These are phyloP conservation scores for Symmetrospora coprosmae DNA, from an alignment of 768 basidiomycete species.

Conservation along the genomic window DNA sequence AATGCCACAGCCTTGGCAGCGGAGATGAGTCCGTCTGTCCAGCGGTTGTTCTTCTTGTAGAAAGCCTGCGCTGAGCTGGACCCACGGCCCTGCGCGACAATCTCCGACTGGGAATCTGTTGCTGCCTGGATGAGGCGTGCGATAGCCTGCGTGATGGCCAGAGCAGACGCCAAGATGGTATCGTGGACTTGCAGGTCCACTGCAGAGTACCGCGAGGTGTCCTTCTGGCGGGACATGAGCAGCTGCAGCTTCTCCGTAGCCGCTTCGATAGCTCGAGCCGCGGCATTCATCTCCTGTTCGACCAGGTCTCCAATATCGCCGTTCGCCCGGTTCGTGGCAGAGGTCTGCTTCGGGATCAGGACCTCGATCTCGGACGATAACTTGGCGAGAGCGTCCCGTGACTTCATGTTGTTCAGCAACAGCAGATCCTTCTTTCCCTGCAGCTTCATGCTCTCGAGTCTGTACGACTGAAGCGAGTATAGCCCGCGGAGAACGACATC, in stretches of 20 bases:
- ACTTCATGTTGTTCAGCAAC: constrained; percentile 74
- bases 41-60: constrained; percentile 98
- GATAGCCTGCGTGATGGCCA: constrained; percentile 92
- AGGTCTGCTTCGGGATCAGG: constrained; percentile 68
- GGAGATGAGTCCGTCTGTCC: constrained; percentile 97
- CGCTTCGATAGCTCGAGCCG: constrained; percentile 80
- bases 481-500: constrained; percentile 83
- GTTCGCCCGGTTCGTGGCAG: constrained; percentile 58
- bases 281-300: constrained; percentile 86
- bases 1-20: constrained; percentile 96
- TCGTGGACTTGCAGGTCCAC: constrained; percentile 95
- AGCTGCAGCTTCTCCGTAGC: constrained; percentile 80
- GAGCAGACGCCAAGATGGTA: constrained; percentile 79
- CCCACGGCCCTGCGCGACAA: constrained; percentile 86
- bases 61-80: constrained; percentile 86
- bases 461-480: constrained; percentile 90
- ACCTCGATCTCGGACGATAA: constrained; percentile 76
- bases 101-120: constrained; percentile 95
- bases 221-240: constrained; percentile 79
- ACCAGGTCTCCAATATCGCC: constrained; percentile 93
- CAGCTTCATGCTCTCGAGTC: constrained; percentile 59
- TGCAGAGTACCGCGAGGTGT: constrained; percentile 70
- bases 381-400: constrained; percentile 63
- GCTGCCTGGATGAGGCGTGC: constrained; percentile 87
- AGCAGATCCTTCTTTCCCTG: constrained; percentile 68